phyloP scores from a whole-genome alignment of 2,329 filamentous ascomycete species.

The Aspergillus viridinutans region DNA sequence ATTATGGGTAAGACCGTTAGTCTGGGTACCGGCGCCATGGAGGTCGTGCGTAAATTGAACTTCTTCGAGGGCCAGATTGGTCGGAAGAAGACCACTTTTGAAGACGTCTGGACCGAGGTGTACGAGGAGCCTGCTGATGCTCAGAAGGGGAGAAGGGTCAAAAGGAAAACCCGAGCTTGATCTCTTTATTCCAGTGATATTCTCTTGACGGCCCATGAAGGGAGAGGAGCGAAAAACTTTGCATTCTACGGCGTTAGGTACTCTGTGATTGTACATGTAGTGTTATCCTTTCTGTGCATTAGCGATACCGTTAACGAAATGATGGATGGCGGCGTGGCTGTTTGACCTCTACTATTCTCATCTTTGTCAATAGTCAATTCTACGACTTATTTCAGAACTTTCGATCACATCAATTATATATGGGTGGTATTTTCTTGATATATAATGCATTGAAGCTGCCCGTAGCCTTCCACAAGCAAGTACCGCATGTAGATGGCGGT shows the following conservation, averaged over 20 bases:
- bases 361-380: neutral
- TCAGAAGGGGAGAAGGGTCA: slow-evolving; percentile 10
- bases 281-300: slow-evolving; percentile 6
- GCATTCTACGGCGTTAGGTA: slow-evolving; percentile 8
- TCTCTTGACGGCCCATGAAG: neutral
- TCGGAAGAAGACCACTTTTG: slow-evolving; percentile 60
- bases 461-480: neutral
- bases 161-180: neutral
- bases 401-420: neutral
- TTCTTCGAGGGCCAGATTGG: slow-evolving; percentile 58
- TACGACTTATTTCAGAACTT: neutral
- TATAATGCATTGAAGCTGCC: neutral
- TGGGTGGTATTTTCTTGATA: neutral
- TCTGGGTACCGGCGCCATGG: slow-evolving; percentile 86
- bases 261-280: slow-evolving; percentile 3
- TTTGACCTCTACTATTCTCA: slow-evolving; percentile 1
- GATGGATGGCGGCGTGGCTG: slow-evolving; percentile 1
- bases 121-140: slow-evolving; percentile 17
- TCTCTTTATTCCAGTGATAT: neutral
- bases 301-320: slow-evolving; percentile 8
- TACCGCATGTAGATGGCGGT: too few species aligned
- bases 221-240: slow-evolving; percentile 1
- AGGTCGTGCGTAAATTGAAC: slow-evolving; percentile 74
- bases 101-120: slow-evolving; percentile 51
- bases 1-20: slow-evolving; percentile 96